Conservation (phyloP, 345 rosid species). For the Eucalyptus marginata region DNA sequence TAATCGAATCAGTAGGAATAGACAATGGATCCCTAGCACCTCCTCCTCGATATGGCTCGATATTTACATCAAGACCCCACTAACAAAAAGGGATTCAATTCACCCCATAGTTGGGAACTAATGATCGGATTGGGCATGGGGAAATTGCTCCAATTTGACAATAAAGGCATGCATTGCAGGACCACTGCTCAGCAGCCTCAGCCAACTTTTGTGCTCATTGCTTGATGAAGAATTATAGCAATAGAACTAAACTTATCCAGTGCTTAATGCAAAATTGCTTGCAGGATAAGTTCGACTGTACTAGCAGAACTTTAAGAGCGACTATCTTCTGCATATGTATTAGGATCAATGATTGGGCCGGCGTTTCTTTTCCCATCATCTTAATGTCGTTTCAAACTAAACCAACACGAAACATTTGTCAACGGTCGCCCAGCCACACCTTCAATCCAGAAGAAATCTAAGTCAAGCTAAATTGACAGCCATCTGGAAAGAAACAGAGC, state of each 20-base stretch:
- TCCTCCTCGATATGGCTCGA: no score
- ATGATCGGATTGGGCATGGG: background rate
- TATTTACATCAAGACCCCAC: no score
- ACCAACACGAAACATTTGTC: background rate
- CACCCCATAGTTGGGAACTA: no score
- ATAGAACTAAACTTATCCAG: background rate
- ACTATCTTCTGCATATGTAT: background rate
- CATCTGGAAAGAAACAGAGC: background rate
- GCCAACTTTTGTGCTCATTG: background rate
- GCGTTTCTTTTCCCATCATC: background rate
- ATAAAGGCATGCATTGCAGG: background rate
- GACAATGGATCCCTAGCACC: no score
- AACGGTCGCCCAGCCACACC: background rate
- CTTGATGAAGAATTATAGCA: background rate
- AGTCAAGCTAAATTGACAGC: background rate
- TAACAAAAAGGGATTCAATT: no score
- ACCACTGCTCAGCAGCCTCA: background rate
- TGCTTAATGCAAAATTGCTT: background rate
- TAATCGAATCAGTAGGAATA: no score
- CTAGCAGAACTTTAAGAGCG: background rate
- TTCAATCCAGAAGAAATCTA: no score
- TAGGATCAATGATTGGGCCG: background rate
- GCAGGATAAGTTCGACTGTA: background rate
- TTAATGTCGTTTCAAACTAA: background rate
- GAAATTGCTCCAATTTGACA: background rate